These are phyloP conservation scores for Fallopia convolvulus DNA, from an alignment of 148 eudicot genomes.

Conservation along the genomic window DNA sequence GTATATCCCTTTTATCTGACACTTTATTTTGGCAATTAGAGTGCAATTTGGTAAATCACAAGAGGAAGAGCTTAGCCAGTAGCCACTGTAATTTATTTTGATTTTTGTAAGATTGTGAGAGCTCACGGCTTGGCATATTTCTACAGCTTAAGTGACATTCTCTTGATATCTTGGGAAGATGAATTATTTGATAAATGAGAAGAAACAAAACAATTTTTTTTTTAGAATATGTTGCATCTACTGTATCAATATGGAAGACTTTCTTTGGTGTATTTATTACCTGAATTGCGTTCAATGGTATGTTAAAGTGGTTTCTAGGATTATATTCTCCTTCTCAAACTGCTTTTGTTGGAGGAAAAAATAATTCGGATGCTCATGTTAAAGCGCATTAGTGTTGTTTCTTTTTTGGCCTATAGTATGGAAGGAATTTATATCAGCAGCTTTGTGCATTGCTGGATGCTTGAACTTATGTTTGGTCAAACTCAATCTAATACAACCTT, in stretches of 20 bases:
- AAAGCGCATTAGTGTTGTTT: not conserved
- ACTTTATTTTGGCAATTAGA: not conserved
- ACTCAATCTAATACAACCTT: not conserved
- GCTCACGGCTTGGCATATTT: not conserved
- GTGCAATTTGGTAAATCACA: not conserved
- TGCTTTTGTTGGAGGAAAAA: not conserved
- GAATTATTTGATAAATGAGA: not conserved
- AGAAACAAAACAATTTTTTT: not conserved
- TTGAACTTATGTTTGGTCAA: not conserved
- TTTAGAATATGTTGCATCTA: not conserved
- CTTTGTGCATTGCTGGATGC: not conserved
- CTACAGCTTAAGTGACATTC: not conserved
- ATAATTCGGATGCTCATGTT: not conserved
- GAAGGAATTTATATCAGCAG: not conserved
- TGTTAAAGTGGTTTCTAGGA: not conserved
- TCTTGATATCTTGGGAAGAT: not conserved
- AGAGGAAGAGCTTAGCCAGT: not conserved
- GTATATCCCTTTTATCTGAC: not conserved
- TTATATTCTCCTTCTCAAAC: not conserved
- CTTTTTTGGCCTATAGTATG: not conserved
- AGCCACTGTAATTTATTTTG: not conserved
- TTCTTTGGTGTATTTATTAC: not conserved
- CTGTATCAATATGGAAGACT: not conserved
- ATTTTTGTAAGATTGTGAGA: not conserved
- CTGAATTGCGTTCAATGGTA: not conserved